A percentile compares a stretch with the other conserved stretches of the same genome.
phyloP scores from a whole-genome alignment of 2,329 filamentous ascomycete genomes.

The Xylaria sp. region DNA sequence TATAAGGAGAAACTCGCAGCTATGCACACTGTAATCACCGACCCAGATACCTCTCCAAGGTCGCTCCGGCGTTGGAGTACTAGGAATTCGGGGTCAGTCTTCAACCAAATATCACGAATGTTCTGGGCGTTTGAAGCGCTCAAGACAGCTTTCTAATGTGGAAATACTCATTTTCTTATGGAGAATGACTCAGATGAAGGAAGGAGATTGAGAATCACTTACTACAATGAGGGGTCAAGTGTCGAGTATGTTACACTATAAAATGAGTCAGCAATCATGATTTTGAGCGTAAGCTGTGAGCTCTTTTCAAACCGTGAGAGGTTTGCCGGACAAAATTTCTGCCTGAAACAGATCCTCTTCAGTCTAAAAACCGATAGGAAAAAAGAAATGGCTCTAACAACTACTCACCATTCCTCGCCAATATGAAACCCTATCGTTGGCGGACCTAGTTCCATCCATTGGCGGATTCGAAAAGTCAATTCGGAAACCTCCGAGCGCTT shows the following conservation, averaged over 20 bases:
- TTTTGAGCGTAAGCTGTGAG: neutral
- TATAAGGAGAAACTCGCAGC: conserved; percentile 87
- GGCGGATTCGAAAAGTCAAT: conserved; percentile 76
- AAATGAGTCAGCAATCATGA: neutral
- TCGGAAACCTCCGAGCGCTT: conserved; percentile 72
- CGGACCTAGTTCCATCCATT: conserved; percentile 76
- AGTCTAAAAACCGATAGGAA: neutral
- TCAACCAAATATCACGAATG: neutral
- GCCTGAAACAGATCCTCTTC: neutral
- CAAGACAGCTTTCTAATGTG: neutral
- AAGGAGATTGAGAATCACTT: conserved; percentile 14
- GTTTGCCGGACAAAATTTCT: neutral
- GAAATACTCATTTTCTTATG: neutral
- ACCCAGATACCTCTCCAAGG: conserved; percentile 93
- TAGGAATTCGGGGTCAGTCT: conserved; percentile 19
- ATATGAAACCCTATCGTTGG: conserved; percentile 59
- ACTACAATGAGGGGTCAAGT: conserved; percentile 75
- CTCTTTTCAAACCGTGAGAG: neutral
- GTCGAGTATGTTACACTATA: conserved; percentile 73
- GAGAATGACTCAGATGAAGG: neutral
- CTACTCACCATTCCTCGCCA: conserved; percentile 56
- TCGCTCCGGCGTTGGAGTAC: conserved; percentile 78
- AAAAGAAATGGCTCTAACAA: neutral
- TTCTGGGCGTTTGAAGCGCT: neutral
- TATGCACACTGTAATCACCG: conserved; percentile 88